phyloP scores from a whole-genome alignment of 371 early-diverging fungal species.

The Lichtheimia ornata region DNA sequence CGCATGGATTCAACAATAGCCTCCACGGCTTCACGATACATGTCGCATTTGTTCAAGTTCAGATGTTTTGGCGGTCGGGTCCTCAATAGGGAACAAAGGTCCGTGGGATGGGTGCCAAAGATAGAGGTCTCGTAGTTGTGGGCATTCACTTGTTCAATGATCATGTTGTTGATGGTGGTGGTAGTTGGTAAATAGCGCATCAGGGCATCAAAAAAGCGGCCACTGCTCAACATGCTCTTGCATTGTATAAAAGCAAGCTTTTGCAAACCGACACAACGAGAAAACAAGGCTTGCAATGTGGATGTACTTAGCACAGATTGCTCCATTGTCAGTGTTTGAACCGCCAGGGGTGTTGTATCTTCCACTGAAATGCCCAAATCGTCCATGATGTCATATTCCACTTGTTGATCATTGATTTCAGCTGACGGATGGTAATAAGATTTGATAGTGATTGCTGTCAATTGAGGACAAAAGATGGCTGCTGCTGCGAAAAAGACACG shows the following conservation, averaged over 20 bases:
- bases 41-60: neutral
- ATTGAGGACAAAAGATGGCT: constrained; percentile 1
- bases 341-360: neutral
- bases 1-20: neutral
- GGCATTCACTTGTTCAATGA: neutral
- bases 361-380: neutral
- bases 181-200: neutral
- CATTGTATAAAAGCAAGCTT: neutral
- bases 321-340: neutral
- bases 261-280: neutral
- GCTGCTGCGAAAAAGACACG: neutral
- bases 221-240: neutral
- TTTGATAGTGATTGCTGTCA: neutral
- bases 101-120: neutral
- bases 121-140: neutral
- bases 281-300: neutral
- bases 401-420: neutral
- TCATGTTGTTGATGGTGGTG: neutral
- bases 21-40: neutral
- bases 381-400: neutral
- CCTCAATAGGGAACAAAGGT: neutral
- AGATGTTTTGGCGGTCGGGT: neutral
- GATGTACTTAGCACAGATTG: neutral
- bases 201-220: neutral
- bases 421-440: neutral